Percentiles rank a stretch among this genome's conserved stretches.
Conservation (phyloP, 768 basidiomycete species). For the Hypsizygus marmoreus region DNA sequence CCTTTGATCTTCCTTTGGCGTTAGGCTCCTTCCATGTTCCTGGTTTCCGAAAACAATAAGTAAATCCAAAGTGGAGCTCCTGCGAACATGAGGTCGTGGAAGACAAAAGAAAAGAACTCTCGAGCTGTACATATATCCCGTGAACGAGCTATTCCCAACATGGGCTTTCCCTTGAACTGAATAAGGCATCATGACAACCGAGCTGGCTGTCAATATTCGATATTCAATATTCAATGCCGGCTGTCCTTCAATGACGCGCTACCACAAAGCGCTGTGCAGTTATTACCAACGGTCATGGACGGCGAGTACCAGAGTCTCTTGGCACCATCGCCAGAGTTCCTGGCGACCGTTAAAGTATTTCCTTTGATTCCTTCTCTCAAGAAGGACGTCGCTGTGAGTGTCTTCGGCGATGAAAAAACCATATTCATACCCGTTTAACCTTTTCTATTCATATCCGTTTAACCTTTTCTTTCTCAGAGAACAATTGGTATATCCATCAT, state of each 20-base stretch:
- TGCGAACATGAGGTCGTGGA: conserved; percentile 16
- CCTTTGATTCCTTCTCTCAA: conserved; percentile 78
- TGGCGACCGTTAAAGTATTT: conserved; percentile 72
- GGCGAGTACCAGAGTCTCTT: conserved; percentile 46
- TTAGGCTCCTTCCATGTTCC: background rate
- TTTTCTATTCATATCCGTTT: conserved; percentile 16
- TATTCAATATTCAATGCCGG: too few species aligned
- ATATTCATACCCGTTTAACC: too few species aligned
- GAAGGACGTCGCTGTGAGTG: conserved; percentile 66
- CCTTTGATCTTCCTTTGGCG: conserved; percentile 28
- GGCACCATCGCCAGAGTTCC: conserved; percentile 56
- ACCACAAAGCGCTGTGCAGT: too few species aligned
- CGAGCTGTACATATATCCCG: background rate
- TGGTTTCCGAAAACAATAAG: too few species aligned
- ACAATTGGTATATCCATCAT: conserved; percentile 40
- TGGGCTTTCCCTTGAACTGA: background rate
- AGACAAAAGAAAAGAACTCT: conserved; percentile 18
- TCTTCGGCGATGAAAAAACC: background rate
- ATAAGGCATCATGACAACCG: too few species aligned
- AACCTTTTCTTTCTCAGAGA: conserved; percentile 35
- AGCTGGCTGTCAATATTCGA: too few species aligned
- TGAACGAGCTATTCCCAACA: conserved; percentile 4
- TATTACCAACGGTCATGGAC: conserved; percentile 41
- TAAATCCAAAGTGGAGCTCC: conserved; percentile 5
- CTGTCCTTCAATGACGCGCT: too few species aligned